Conservation (phyloP, 371 early-diverging fungal genomes). For the Mortierella sp. region DNA sequence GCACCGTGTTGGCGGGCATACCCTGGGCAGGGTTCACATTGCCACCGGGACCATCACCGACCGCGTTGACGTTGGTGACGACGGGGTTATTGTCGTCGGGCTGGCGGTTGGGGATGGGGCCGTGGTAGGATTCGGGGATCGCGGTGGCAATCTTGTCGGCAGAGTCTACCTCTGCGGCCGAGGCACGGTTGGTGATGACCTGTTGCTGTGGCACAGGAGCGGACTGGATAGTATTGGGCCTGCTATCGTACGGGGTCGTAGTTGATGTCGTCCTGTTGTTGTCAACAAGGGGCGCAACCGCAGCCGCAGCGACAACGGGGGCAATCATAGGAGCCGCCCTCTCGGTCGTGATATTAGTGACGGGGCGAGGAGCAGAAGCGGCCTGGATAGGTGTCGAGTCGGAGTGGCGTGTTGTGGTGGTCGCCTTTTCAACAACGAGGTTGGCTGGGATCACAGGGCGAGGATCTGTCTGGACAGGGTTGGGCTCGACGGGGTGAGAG, state of each 20-base stretch:
- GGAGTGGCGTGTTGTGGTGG: background rate
- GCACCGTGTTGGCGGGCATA: background rate
- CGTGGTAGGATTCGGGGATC: conserved; percentile 21
- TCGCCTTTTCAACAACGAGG: background rate
- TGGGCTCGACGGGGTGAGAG: too few species aligned
- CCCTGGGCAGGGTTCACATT: too few species aligned
- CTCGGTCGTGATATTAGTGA: too few species aligned
- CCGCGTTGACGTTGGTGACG: background rate
- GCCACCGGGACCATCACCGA: background rate
- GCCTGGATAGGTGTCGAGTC: too few species aligned
- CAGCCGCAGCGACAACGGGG: background rate
- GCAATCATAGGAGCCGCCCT: background rate
- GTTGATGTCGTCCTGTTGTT: background rate
- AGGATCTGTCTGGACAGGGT: too few species aligned
- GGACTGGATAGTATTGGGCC: background rate
- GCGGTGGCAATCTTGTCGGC: conserved; percentile 16
- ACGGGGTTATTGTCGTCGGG: conserved; percentile 10
- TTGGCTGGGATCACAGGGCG: too few species aligned
- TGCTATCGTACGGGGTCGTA: background rate
- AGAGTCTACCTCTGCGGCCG: background rate
- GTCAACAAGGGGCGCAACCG: background rate
- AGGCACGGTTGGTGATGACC: background rate
- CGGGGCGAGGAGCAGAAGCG: too few species aligned
- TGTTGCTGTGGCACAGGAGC: background rate
- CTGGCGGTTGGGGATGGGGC: conserved; percentile 23